Evolutionary conservation across 805 yeast genomes (phyloP).

Genomic region (Starmerella asiatica): DNA sequence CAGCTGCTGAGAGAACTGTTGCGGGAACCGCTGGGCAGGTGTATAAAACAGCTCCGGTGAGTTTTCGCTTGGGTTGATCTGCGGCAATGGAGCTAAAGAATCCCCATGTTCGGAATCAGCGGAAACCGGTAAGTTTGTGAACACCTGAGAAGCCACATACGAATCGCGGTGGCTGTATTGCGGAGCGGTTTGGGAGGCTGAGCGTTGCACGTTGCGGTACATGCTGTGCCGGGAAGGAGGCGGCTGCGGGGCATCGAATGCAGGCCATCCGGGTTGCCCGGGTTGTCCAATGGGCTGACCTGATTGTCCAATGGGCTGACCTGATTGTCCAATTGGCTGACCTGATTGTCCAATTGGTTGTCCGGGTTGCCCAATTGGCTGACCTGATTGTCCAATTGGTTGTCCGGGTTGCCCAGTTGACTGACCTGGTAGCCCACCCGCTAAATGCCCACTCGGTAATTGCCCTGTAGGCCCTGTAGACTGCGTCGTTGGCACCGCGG

Average conservation of each 20-base stretch:
- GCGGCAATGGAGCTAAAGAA: constrained; percentile 7
- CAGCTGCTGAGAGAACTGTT: too few species aligned
- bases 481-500: too few species aligned
- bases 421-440: too few species aligned
- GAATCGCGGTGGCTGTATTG: too few species aligned
- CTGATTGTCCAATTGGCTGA: neutral
- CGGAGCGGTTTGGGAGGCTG: too few species aligned
- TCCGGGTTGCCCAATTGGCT: neutral
- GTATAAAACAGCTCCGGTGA: constrained; percentile 21
- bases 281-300: neutral
- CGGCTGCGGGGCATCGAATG: constrained; percentile 10
- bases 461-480: too few species aligned
- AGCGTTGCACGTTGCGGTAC: constrained; percentile 9
- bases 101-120: neutral
- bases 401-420: too few species aligned
- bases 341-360: neutral
- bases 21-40: constrained; percentile 18
- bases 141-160: too few species aligned
- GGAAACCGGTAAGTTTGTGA: neutral
- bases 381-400: too few species aligned
- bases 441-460: too few species aligned
- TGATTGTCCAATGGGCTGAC: neutral
- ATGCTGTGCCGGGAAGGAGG: constrained; percentile 16
- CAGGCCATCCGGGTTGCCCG: neutral
- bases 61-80: constrained; percentile 1